A percentile compares a stretch with the other conserved stretches of the same genome.
phyloP scores from a whole-genome alignment of 2,329 filamentous ascomycete species.

The Xylariales sp. region DNA sequence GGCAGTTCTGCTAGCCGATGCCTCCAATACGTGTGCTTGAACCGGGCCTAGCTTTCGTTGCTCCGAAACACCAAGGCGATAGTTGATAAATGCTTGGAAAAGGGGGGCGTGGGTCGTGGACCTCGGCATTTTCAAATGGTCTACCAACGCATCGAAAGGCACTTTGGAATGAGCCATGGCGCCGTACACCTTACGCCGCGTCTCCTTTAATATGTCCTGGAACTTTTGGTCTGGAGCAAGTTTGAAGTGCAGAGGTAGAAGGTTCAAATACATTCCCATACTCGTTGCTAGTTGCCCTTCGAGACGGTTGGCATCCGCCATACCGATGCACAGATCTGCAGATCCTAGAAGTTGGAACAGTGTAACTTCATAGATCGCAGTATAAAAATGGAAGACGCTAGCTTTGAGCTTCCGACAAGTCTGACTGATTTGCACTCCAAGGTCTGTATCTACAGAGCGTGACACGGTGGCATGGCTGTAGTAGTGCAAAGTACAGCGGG shows the following conservation, averaged over 20 bases:
- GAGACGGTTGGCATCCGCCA: conserved; percentile 55
- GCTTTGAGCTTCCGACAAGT: too few species aligned
- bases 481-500: too few species aligned
- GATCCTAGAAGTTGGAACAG: conserved; percentile 50
- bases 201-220: background rate
- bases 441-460: too few species aligned
- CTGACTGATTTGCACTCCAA: too few species aligned
- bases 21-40: too few species aligned
- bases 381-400: conserved; percentile 58
- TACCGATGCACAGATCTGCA: conserved; percentile 59
- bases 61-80: too few species aligned
- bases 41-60: too few species aligned
- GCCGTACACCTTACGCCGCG: conserved; percentile 2
- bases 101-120: conserved; percentile 55
- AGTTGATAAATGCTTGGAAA: conserved; percentile 62
- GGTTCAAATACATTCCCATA: conserved; percentile 55
- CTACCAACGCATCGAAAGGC: conserved; percentile 55
- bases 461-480: too few species aligned
- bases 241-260: conserved; percentile 52
- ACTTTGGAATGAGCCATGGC: conserved; percentile 55
- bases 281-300: conserved; percentile 44
- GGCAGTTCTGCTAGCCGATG: conserved; percentile 38
- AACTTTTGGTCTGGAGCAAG: conserved; percentile 18
- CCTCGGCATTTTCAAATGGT: conserved; percentile 54
- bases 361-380: conserved; percentile 55